Evolutionary conservation across 352 stramenopile species (phyloP).

Genomic region (Pythium guiyangense): DNA sequence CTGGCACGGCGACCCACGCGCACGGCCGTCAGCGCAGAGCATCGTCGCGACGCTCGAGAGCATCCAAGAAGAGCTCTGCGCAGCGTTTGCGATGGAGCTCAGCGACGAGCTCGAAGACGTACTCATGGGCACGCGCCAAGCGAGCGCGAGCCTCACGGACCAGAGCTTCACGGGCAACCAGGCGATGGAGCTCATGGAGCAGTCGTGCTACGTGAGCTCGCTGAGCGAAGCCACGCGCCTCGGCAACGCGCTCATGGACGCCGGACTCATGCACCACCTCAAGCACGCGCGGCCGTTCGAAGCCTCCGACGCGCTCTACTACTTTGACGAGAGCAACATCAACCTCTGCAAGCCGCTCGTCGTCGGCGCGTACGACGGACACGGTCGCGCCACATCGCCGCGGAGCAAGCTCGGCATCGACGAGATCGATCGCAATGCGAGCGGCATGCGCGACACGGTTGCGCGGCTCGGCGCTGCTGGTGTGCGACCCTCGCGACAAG

Average conservation of each 20-base stretch:
- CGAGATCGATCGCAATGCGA: background rate
- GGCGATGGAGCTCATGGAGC: constrained; percentile 32
- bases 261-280: constrained; percentile 44
- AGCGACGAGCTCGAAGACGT: constrained; percentile 34
- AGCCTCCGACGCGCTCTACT: constrained; percentile 30
- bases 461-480: constrained; percentile 17
- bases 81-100: constrained; percentile 31
- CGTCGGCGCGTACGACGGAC: constrained; percentile 20
- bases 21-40: constrained; percentile 36
- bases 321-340: constrained; percentile 48
- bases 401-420: constrained; percentile 3
- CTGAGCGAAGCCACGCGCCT: constrained; percentile 43
- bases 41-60: constrained; percentile 40
- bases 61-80: constrained; percentile 43
- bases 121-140: constrained; percentile 18
- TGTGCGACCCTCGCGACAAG: constrained; percentile 12
- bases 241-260: constrained; percentile 65
- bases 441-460: constrained; percentile 1
- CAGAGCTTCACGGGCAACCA: constrained; percentile 37
- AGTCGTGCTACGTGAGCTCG: constrained; percentile 34
- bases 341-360: constrained; percentile 39
- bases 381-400: background rate
- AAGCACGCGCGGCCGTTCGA: constrained; percentile 49
- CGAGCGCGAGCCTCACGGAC: constrained; percentile 10
- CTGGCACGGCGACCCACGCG: constrained; percentile 33